A percentile compares a stretch with the other conserved stretches of the same genome.
Conservation (phyloP, 441 rosid genomes). For the Oxalis stricta region DNA sequence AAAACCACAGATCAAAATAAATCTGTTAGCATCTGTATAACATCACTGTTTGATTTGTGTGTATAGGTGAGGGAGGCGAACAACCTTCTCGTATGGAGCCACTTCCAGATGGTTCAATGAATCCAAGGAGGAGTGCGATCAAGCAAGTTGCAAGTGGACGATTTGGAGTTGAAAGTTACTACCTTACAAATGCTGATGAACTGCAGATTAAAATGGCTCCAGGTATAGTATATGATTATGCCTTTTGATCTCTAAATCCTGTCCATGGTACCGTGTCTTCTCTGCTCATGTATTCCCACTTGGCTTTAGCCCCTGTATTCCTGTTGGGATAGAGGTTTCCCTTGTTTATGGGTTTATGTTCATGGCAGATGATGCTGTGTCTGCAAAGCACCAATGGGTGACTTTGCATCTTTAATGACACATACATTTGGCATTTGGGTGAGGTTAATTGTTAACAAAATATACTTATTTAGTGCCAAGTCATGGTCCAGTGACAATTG, state of each 20-base stretch:
- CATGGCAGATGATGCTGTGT: slow-evolving; percentile 54
- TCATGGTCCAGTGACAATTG: slow-evolving; percentile 5
- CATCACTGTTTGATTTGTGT: neutral
- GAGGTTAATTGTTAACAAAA: slow-evolving; percentile 26
- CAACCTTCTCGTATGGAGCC: slow-evolving; percentile 97
- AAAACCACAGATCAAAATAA: too few relatives aligned
- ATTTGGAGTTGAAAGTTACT: slow-evolving; percentile 97
- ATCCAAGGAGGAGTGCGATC: slow-evolving; percentile 95
- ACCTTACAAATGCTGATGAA: slow-evolving; percentile 97
- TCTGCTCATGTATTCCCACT: slow-evolving; percentile 13
- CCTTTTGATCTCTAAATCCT: neutral
- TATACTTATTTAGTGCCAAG: slow-evolving; percentile 9
- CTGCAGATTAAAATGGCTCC: slow-evolving; percentile 99
- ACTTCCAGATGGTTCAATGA: slow-evolving; percentile 83
- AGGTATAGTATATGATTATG: slow-evolving; percentile 39
- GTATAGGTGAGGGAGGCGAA: slow-evolving; percentile 98
- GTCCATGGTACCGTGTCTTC: too few relatives aligned
- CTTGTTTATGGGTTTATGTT: slow-evolving; percentile 41
- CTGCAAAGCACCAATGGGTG: slow-evolving; percentile 41
- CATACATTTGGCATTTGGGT: slow-evolving; percentile 29
- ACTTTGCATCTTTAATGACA: slow-evolving; percentile 35
- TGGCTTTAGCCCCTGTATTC: slow-evolving; percentile 23
- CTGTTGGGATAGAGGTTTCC: slow-evolving; percentile 37
- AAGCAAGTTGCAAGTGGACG: slow-evolving; percentile 99
- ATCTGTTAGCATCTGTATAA: too few relatives aligned